Conservation (phyloP, 495 filamentous ascomycete genomes). For the Ramalina peruviana region DNA sequence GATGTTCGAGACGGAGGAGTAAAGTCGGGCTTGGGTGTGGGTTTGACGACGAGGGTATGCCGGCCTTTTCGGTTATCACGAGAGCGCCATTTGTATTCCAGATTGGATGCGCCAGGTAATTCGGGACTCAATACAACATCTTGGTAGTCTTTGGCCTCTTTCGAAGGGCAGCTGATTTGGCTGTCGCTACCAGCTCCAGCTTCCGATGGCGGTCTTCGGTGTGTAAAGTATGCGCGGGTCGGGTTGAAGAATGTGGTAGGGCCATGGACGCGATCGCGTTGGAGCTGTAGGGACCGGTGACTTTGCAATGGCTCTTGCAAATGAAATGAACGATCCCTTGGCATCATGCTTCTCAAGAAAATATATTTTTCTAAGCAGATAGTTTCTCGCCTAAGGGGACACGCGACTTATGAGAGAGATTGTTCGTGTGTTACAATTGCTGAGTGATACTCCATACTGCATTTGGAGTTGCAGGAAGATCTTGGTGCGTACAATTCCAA, state of each 20-base stretch:
- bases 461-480: too few relatives aligned
- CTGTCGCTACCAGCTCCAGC: neutral
- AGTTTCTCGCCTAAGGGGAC: too few relatives aligned
- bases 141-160: slow-evolving; percentile 1
- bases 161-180: neutral
- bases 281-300: slow-evolving; percentile 6
- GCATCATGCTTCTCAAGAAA: neutral
- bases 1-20: slow-evolving; percentile 31
- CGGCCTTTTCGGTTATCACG: slow-evolving; percentile 63
- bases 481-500: too few relatives aligned
- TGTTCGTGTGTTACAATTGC: too few relatives aligned
- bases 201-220: slow-evolving; percentile 1
- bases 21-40: slow-evolving; percentile 15
- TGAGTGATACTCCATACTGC: too few relatives aligned
- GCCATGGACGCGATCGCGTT: slow-evolving; percentile 17
- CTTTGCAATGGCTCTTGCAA: slow-evolving; percentile 7
- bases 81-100: slow-evolving; percentile 42
- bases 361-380: too few relatives aligned
- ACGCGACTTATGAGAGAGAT: too few relatives aligned
- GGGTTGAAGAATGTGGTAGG: slow-evolving; percentile 38
- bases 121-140: neutral
- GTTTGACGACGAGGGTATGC: slow-evolving; percentile 40
- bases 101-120: slow-evolving; percentile 4
- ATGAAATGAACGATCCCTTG: slow-evolving; percentile 6
- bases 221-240: slow-evolving; percentile 25